Base-by-base conservation (phyloP, 1,139 yeast species). In the Pichia sp. region DNA sequence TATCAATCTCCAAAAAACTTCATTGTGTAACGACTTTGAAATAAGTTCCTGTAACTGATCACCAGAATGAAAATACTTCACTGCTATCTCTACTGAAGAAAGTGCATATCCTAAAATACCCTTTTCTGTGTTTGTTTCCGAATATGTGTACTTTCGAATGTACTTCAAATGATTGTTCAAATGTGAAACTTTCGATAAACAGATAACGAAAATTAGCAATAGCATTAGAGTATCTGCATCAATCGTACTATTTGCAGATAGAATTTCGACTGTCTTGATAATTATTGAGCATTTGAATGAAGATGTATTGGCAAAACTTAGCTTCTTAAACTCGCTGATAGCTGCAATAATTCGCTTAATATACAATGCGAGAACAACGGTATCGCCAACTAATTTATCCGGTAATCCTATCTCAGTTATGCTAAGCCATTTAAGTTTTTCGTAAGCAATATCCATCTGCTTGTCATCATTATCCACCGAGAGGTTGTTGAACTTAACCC, bases 181-280 rank as follows among this genome's bases (percentile, higher is more conserved):
- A 62, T 84, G 72, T 8, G 75, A 75, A 2, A 87, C 76, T 51
- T 77, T 77, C 0, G 95, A 77, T 54, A 87, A 82, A 8, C 85
- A 77, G 1, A 90, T 77, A 1, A 89, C 90, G 71, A 90, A 74
- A 5, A 90, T 78, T 57, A 92, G 71, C 51, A 90, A 72, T 1
- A 92, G 85, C 5, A 92, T 79, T 41, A 92, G 72, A 0, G 88
- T 82, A 65, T 92, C 98, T 0, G 98, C 98, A 68, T 87, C 93
- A 11, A 90, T 75, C 4, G 45, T 31, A 40, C 51, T 52, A 15
- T 49, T 26, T 11, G 66, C 64, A 0, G 89, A 79, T 11, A 90
- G 66, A 0, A 74, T 70, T 47, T 76, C 74, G 43, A 90, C 73
- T 0, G 92, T 81, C 1, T 77, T 72, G 3, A 79, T 67, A 2